These are phyloP conservation scores for Rhododendron ovatum DNA, from an alignment of 148 eudicot species.

Conservation along the genomic window DNA sequence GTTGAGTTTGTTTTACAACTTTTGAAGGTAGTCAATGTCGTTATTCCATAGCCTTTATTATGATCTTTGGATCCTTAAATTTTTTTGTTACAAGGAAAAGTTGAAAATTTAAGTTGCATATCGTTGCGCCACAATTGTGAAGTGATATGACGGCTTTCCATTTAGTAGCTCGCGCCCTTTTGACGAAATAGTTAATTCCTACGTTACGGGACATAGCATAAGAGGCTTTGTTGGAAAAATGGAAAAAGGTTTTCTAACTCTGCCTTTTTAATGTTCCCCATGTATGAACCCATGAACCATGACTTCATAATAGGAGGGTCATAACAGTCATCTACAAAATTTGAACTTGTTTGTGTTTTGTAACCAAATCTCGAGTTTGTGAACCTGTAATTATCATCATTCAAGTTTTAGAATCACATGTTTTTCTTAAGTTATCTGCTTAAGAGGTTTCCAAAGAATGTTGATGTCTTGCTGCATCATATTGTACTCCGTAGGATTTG, in stretches of 20 bases:
- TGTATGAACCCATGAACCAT: not conserved
- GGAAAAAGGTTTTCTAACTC: not conserved
- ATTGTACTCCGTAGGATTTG: not conserved
- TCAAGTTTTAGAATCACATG: not conserved
- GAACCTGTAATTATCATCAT: not conserved
- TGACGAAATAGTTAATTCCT: not conserved
- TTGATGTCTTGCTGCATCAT: not conserved
- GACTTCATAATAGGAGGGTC: not conserved
- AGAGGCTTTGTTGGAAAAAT: not conserved
- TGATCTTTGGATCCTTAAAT: not conserved
- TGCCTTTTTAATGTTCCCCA: not conserved
- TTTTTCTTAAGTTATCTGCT: not conserved
- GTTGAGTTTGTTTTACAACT: slow-evolving; percentile 95
- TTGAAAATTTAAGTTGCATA: not conserved
- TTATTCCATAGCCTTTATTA: not conserved
- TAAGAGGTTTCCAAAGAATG: not conserved
- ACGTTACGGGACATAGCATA: not conserved
- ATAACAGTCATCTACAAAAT: not conserved
- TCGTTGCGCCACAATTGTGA: not conserved
- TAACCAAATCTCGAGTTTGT: not conserved
- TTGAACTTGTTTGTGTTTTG: not conserved
- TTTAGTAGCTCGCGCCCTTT: not conserved
- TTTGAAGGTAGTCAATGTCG: slow-evolving; percentile 55
- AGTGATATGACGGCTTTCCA: not conserved
- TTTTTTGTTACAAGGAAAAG: not conserved